Conservation (phyloP, 2,329 filamentous ascomycete genomes). For the Monosporascus sp. region DNA sequence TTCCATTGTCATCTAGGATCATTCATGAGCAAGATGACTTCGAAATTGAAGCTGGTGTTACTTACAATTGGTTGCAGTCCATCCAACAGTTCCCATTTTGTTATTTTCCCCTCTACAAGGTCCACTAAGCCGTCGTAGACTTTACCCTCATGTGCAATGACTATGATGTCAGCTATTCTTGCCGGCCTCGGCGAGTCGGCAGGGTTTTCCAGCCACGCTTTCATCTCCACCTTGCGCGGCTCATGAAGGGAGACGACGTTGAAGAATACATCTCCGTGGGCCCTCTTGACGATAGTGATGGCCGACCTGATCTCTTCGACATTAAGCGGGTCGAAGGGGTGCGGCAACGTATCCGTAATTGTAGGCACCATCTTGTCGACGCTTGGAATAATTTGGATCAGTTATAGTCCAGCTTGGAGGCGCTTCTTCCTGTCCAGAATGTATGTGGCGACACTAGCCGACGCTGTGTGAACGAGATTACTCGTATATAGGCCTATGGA, state of each 20-base stretch:
- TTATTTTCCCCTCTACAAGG: constrained; percentile 59
- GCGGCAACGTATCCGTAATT: constrained; percentile 24
- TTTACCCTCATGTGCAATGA: constrained; percentile 71
- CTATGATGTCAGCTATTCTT: constrained; percentile 76
- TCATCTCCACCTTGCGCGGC: constrained; percentile 80
- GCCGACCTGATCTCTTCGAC: constrained; percentile 67
- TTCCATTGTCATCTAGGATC: constrained; percentile 74
- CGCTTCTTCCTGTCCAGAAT: neutral
- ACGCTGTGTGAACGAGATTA: neutral
- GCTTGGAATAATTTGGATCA: neutral
- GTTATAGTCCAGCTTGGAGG: neutral
- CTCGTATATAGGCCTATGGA: neutral
- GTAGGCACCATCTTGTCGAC: constrained; percentile 16
- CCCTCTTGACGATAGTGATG: constrained; percentile 62
- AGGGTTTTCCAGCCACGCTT: constrained; percentile 68
- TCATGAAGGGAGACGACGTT: constrained; percentile 83
- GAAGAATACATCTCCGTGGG: constrained; percentile 70
- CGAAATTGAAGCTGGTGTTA: constrained; percentile 1
- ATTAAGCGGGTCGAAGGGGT: constrained; percentile 76
- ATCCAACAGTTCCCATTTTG: constrained; percentile 69
- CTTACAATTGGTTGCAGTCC: constrained; percentile 75
- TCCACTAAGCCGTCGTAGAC: constrained; percentile 81
- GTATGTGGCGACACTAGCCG: neutral
- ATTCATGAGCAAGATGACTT: constrained; percentile 1
- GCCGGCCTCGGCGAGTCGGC: constrained; percentile 55